Evolutionary conservation across 805 yeast species (phyloP).

Genomic region (Yueomyces sinensis): DNA sequence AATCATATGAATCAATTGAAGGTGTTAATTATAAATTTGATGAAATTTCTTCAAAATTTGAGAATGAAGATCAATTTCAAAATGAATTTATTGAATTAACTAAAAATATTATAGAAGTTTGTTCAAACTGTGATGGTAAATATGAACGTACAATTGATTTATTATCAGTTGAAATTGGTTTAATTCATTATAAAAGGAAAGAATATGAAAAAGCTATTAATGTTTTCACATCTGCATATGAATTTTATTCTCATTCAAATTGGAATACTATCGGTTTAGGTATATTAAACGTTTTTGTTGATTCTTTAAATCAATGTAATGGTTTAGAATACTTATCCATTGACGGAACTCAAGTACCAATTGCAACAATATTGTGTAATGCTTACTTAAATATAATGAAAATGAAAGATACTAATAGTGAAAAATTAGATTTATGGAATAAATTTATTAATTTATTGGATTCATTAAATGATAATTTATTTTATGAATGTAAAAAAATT

Average conservation of each 20-base stretch:
- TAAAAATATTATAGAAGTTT: conserved; percentile 20
- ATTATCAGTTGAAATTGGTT: conserved; percentile 67
- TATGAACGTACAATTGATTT: conserved; percentile 58
- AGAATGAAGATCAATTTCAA: conserved; percentile 12
- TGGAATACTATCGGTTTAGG: conserved; percentile 64
- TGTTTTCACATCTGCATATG: conserved; percentile 55
- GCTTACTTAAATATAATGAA: conserved; percentile 19
- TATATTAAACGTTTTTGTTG: conserved; percentile 53
- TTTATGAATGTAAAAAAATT: conserved; percentile 15
- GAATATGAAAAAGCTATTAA: conserved; percentile 48
- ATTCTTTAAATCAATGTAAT: conserved; percentile 37
- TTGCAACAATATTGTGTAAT: conserved; percentile 16
- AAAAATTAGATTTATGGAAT: conserved; percentile 15
- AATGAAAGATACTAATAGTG: conserved; percentile 6
- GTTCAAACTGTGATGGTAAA: conserved; percentile 9
- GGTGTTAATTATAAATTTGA: conserved; percentile 5
- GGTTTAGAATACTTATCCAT: conserved; percentile 9
- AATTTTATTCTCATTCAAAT: conserved; percentile 50
- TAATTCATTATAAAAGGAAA: conserved; percentile 44
- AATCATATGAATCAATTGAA: conserved; percentile 2
- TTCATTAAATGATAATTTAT: conserved; percentile 6
- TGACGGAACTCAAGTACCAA: conserved; percentile 16
- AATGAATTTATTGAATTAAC: conserved; percentile 40
- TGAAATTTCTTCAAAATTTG: conserved; percentile 6
- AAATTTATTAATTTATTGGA: conserved; percentile 13